A percentile compares a stretch with the other conserved stretches of the same genome.
Conservation (phyloP, 2,329 filamentous ascomycete species). For the Phoma sp. region DNA sequence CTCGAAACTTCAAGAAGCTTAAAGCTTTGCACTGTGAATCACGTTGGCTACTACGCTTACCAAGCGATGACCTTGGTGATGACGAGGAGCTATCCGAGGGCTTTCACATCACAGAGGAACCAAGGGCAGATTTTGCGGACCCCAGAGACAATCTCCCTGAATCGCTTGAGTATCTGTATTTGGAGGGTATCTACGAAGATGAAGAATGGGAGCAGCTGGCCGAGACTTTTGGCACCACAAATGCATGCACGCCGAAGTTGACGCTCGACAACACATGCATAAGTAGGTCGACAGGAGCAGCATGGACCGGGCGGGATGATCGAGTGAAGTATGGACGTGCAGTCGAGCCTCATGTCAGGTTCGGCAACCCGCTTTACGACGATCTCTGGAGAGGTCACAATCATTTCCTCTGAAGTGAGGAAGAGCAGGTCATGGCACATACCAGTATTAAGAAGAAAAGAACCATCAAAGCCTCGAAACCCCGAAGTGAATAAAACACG, state of each 20-base stretch:
- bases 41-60: neutral
- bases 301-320: neutral
- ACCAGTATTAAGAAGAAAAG: no score
- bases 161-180: constrained; percentile 9
- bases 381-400: neutral
- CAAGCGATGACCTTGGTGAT: neutral
- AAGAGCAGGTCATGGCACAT: no score
- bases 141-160: constrained; percentile 8
- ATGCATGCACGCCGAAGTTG: constrained; percentile 3
- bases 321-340: neutral
- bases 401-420: neutral
- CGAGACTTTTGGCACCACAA: neutral
- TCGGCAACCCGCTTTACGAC: neutral
- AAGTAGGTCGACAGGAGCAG: no score
- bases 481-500: no score
- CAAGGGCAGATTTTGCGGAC: neutral
- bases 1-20: constrained; percentile 2
- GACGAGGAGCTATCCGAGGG: neutral
- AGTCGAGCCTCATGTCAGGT: neutral
- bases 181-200: neutral
- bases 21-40: constrained; percentile 7
- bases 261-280: constrained; percentile 3
- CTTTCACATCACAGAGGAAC: neutral
- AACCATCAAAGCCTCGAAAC: no score
- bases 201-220: constrained; percentile 1